Conservation (phyloP, 176 grass and related monocot species). For the Oryza rufipogon region DNA sequence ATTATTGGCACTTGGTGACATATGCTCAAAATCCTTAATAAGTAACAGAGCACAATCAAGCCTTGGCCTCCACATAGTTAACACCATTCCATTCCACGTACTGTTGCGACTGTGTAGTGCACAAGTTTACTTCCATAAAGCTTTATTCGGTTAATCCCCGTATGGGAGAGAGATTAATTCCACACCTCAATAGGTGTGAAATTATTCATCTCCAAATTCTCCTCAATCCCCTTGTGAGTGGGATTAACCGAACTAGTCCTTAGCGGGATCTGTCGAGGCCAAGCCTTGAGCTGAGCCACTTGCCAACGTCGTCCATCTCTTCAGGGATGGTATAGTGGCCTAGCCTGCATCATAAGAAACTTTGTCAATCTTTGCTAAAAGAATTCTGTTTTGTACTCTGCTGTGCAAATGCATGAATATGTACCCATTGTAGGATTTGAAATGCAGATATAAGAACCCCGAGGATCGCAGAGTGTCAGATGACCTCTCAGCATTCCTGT, state of each 20-base stretch:
- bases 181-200: no score
- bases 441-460: constrained; percentile 67
- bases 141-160: no score
- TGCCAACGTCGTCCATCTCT: constrained; percentile 87
- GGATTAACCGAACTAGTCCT: no score
- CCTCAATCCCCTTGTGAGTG: no score
- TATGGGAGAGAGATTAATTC: no score
- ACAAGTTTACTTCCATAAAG: background rate
- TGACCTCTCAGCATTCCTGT: constrained; percentile 80
- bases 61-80: background rate
- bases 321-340: constrained; percentile 95
- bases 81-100: background rate
- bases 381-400: background rate
- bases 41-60: constrained; percentile 28
- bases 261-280: constrained; percentile 60
- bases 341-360: constrained; percentile 50
- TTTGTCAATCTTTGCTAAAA: background rate
- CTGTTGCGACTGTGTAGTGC: background rate
- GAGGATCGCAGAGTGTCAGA: constrained; percentile 62
- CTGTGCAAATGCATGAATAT: background rate
- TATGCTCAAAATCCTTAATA: constrained; percentile 2
- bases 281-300: constrained; percentile 65
- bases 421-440: constrained; percentile 86
- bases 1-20: constrained; percentile 28
- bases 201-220: no score